phyloP scores from a whole-genome alignment of 192 early-diverging fungal species.

The Obelidium mucronatum region DNA sequence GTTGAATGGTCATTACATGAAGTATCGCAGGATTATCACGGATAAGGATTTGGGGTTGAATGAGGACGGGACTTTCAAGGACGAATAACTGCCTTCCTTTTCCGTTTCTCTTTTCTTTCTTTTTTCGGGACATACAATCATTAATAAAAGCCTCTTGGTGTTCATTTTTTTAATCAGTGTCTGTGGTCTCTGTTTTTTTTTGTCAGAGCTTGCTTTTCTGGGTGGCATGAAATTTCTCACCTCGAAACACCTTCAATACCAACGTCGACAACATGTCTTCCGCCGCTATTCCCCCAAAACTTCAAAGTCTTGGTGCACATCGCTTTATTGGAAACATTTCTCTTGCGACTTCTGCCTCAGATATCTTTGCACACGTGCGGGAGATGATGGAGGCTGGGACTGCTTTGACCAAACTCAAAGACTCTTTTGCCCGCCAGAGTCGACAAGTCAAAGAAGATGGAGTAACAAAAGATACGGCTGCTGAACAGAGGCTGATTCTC shows the following conservation, averaged over 20 bases:
- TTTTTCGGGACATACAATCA: too few relatives aligned
- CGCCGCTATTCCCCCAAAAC: background rate
- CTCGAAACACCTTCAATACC: background rate
- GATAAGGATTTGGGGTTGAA: constrained; percentile 29
- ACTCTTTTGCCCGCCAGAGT: too few relatives aligned
- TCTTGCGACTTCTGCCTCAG: background rate
- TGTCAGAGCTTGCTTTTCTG: background rate
- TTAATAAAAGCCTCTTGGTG: too few relatives aligned
- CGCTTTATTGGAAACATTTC: constrained; percentile 23
- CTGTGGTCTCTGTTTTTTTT: background rate
- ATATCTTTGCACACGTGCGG: constrained; percentile 22
- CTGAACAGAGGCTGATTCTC: background rate
- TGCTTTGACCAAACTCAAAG: background rate
- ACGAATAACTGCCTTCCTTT: background rate
- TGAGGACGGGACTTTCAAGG: constrained; percentile 7
- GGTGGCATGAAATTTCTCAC: background rate
- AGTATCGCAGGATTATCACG: constrained; percentile 33
- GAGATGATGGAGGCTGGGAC: background rate
- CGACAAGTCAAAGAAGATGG: too few relatives aligned
- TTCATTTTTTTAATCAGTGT: background rate
- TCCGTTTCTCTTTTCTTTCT: too few relatives aligned
- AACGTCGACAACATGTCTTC: constrained; percentile 1
- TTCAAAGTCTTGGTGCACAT: background rate
- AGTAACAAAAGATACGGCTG: background rate
- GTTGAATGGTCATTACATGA: constrained; percentile 38